Base-by-base conservation (phyloP, 2,329 filamentous ascomycete species). In the Microcyclospora tardicrescens region DNA sequence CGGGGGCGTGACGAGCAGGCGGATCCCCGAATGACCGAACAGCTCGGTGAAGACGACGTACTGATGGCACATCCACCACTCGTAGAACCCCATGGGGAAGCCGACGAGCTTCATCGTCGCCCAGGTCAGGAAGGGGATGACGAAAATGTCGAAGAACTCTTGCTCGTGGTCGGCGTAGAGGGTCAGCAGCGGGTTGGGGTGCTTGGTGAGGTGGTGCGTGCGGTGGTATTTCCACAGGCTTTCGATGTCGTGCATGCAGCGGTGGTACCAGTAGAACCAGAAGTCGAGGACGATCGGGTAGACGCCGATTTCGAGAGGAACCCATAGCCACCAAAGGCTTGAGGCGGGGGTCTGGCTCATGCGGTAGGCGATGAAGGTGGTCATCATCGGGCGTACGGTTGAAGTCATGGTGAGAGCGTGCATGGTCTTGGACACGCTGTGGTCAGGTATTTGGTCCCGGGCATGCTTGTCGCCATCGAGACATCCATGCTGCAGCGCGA, bases 391-490 rank as follows among this genome's bases (percentile, higher is more conserved):
- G 4, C 30, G 30, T 10, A 15, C 30, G 6, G 12, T 15, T 6
- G 30, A n/a, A 4, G 14, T 15, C 4, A n/a, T 32, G 14, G 12
- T 32, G 12, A 32, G 14, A 32, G 30, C 14, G 6, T n/a, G 12
- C 12, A 15, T 15, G 14, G 14, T 32, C 10, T 32, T 32, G 30
- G 12, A n/a, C 12, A 32, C 30, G 14, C 30, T 15, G 14, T n/a
- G 12, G 30, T 67, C 63, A 0, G 65, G 65, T 5, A 67, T 58
- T 2, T 61, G 58, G 36, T 67, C 64, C 11, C 64, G 59, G 13
- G 53, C 59, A 42, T 67, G 64, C 28, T 60, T 57, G 41, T 67
- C 64, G 10, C 65, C 64, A 41, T 68, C 65, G 2, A 68, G 53
- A 38, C 62, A 67, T 3, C 65, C 65, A 14, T 58, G 50, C 0